Percentiles rank a stretch among this genome's conserved stretches.
These are phyloP conservation scores for Flagelloscypha sp. DNA, from an alignment of 768 basidiomycete species.

Conservation along the genomic window DNA sequence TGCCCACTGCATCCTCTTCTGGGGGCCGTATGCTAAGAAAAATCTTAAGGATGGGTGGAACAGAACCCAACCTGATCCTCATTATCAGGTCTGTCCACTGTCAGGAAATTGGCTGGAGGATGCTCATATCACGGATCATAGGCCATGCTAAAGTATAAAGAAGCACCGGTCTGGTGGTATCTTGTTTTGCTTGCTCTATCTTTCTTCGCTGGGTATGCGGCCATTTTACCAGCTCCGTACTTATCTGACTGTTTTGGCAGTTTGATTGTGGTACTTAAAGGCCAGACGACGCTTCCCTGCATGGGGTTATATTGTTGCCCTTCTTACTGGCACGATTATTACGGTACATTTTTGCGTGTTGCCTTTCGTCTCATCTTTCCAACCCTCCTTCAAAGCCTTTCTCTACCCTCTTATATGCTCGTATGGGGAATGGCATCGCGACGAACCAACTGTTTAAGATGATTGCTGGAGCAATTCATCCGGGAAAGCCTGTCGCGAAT, in stretches of 20 bases:
- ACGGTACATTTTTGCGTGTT: slow-evolving; percentile 26
- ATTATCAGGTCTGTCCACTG: slow-evolving; percentile 33
- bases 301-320: slow-evolving; percentile 54
- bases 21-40: slow-evolving; percentile 41
- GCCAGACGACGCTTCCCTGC: slow-evolving; percentile 54
- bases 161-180: slow-evolving; percentile 61
- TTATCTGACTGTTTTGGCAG: slow-evolving; percentile 22
- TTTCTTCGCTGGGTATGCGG: slow-evolving; percentile 43
- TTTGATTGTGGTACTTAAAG: slow-evolving; percentile 47
- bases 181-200: slow-evolving; percentile 35
- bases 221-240: neutral
- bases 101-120: neutral
- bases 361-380: neutral
- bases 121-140: slow-evolving; percentile 12
- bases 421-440: slow-evolving; percentile 54
- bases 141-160: slow-evolving; percentile 53
- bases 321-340: slow-evolving; percentile 40
- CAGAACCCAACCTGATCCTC: slow-evolving; percentile 45
- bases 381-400: slow-evolving; percentile 32
- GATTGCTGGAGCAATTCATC: slow-evolving; percentile 51
- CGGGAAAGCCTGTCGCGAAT: slow-evolving; percentile 61
- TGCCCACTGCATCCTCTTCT: slow-evolving; percentile 48
- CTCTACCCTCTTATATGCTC: slow-evolving; percentile 45
- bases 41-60: slow-evolving; percentile 41
- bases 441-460: slow-evolving; percentile 61